phyloP scores from a whole-genome alignment of 139 green algal species.

The Choricystis sp. region DNA sequence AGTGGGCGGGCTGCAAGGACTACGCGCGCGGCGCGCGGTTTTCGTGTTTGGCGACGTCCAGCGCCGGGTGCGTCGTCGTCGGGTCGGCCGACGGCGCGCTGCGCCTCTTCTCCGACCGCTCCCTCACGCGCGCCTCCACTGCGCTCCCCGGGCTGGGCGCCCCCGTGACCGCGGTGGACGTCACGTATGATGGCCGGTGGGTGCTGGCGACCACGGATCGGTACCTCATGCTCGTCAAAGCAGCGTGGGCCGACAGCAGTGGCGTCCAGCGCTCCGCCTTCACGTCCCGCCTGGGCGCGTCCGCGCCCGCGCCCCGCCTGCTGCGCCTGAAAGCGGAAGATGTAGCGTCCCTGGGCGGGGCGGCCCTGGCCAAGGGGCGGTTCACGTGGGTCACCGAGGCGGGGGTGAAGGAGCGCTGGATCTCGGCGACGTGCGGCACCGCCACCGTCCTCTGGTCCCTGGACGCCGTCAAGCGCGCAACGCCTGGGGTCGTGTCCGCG shows the following conservation, averaged over 20 bases:
- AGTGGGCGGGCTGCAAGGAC: slow-evolving; percentile 74
- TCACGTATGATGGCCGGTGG: slow-evolving; percentile 73
- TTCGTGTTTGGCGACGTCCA: slow-evolving; percentile 61
- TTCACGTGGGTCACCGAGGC: slow-evolving; percentile 81
- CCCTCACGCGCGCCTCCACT: slow-evolving; percentile 65
- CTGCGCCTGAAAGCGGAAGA: slow-evolving; percentile 74
- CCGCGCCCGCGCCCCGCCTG: slow-evolving; percentile 55
- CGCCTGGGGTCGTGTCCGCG: slow-evolving; percentile 27
- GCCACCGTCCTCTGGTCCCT: slow-evolving; percentile 80
- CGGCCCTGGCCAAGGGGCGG: slow-evolving; percentile 36
- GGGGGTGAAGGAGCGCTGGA: slow-evolving; percentile 62
- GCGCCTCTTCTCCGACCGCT: slow-evolving; percentile 73
- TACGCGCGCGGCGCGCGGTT: slow-evolving; percentile 72
- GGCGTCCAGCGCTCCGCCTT: slow-evolving; percentile 60
- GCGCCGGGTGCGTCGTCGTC: slow-evolving; percentile 75
- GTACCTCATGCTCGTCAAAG: slow-evolving; percentile 89
- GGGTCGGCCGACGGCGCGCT: slow-evolving; percentile 68
- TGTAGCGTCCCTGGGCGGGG: slow-evolving; percentile 7
- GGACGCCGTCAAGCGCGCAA: slow-evolving; percentile 31
- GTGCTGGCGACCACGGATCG: slow-evolving; percentile 81
- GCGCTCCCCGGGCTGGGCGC: slow-evolving; percentile 72
- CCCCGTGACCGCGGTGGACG: slow-evolving; percentile 78
- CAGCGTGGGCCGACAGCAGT: slow-evolving; percentile 47
- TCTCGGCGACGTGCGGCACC: slow-evolving; percentile 58
- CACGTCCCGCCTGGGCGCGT: slow-evolving; percentile 36